phyloP scores from a whole-genome alignment of 768 basidiomycete genomes.

The Porphyrellus cyaneotinctus region DNA sequence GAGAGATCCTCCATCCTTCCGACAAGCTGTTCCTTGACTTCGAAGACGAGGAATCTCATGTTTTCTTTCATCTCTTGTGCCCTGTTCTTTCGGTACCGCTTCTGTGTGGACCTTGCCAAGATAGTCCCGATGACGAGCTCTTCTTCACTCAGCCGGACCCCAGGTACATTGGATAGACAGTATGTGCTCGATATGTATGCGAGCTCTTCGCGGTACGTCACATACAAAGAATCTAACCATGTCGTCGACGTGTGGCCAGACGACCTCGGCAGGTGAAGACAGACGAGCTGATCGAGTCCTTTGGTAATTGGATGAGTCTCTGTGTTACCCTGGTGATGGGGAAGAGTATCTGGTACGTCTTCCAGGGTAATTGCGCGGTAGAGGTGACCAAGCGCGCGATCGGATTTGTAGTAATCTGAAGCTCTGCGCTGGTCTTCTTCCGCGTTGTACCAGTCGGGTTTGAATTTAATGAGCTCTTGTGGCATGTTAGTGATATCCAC shows the following conservation, averaged over 20 bases:
- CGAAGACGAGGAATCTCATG: neutral
- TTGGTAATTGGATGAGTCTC: constrained; percentile 32
- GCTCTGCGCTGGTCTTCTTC: constrained; percentile 51
- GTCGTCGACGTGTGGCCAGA: neutral
- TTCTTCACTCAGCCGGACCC: constrained; percentile 23
- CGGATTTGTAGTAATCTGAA: constrained; percentile 69
- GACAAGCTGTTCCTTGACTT: neutral
- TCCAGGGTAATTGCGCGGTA: constrained; percentile 58
- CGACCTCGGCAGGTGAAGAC: constrained; percentile 14
- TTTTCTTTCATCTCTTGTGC: neutral
- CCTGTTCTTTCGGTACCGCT: neutral
- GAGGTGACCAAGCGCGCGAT: constrained; percentile 65
- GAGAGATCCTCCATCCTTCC: constrained; percentile 19
- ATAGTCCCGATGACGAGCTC: neutral
- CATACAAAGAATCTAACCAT: constrained; percentile 2
- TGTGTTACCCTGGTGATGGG: constrained; percentile 10
- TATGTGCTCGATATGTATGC: constrained; percentile 68
- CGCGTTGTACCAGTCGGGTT: constrained; percentile 75
- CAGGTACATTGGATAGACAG: constrained; percentile 54
- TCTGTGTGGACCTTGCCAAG: neutral
- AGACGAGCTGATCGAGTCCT: constrained; percentile 22
- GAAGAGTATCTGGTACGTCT: constrained; percentile 24
- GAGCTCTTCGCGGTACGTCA: constrained; percentile 58
- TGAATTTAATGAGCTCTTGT: constrained; percentile 51
- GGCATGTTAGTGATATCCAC: constrained; percentile 55